Evolutionary conservation across 331 rosid genomes (phyloP), one percentile per base, ranked within the genome.

Genomic region (Ulmus americana): DNA sequence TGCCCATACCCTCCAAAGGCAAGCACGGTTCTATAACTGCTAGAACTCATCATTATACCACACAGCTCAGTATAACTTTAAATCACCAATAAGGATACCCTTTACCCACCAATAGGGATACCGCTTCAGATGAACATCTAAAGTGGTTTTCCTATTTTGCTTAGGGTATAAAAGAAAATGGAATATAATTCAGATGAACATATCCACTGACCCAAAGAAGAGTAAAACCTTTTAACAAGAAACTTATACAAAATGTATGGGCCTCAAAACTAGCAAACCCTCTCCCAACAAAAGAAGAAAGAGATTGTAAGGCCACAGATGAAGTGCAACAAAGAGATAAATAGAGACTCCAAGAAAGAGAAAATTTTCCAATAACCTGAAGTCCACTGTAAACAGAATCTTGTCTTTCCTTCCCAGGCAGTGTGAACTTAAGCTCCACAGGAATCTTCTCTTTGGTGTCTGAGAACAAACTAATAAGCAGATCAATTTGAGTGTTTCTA

Each of bases 361-460:
- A 13, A 7, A 47, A 6, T 8, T 63, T 46, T 58, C 67, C 67
- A 74, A 74, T 73, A 83, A 83, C 98, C 95, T 89, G 95, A 60
- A 94, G 79, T 63, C 98, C 95, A 57, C 73, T 87, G 85, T 77
- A 94, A 69, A 94, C 98, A 28, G 97, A 94, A 79, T 94, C 95
- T 73, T 94, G 98, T 73, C 98, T 82, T 80, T 94, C 98, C 84
- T 94, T 94, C 42, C 98, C 98, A 9, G 98, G 98, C 59, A 83
- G 53, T 20, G 95, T 71, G 72, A 89, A 94, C 69, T 94, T 94
- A 65, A 89, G 88, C 63, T 74, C 67, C 2, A 64, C 67, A 61
- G 70, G 65, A 67, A 65, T 64, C 63, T 83, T 70, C 78, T 64
- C 83, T 70, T 64, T 69, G 13, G 83, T 67, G 41, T 78, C 98